A percentile compares a stretch with the other conserved stretches of the same genome.
phyloP scores from a whole-genome alignment of 768 basidiomycete genomes.

The Boletus barrowsii region DNA sequence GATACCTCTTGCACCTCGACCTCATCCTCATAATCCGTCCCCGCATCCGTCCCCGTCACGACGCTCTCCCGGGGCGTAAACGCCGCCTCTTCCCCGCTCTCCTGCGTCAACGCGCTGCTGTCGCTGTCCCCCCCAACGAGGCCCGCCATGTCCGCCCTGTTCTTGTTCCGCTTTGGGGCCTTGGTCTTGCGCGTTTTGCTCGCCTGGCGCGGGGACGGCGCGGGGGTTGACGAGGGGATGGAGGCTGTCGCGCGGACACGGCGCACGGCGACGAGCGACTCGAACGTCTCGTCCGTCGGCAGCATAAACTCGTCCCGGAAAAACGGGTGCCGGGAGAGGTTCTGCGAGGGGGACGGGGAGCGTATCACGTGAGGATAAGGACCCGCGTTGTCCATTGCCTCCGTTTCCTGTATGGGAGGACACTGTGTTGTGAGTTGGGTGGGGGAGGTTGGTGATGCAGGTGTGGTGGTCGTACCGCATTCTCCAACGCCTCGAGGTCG shows the following conservation, averaged over 20 bases:
- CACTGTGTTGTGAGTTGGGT: not conserved
- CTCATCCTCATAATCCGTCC: slow-evolving; percentile 72
- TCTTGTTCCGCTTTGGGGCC: slow-evolving; percentile 45
- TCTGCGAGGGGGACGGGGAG: slow-evolving; percentile 68
- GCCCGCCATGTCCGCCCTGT: slow-evolving; percentile 59
- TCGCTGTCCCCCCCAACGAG: slow-evolving; percentile 82
- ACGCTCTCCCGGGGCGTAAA: slow-evolving; percentile 65
- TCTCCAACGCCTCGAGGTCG: slow-evolving; percentile 71
- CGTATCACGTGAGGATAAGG: slow-evolving; percentile 48
- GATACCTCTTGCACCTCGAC: slow-evolving; percentile 60
- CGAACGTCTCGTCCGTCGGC: slow-evolving; percentile 59
- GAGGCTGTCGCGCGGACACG: slow-evolving; percentile 66
- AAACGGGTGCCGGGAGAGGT: slow-evolving; percentile 66
- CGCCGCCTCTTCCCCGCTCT: slow-evolving; percentile 70
- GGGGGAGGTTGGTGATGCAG: not conserved
- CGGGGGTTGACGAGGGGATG: slow-evolving; percentile 48
- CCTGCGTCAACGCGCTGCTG: slow-evolving; percentile 78
- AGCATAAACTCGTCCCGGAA: slow-evolving; percentile 68
- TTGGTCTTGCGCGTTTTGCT: slow-evolving; percentile 38
- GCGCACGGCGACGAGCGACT: slow-evolving; percentile 57
- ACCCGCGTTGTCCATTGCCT: slow-evolving; percentile 44
- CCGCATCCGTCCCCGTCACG: slow-evolving; percentile 67
- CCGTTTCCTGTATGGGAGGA: slow-evolving; percentile 36
- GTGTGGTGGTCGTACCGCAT: slow-evolving; percentile 39
- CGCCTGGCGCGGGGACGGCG: slow-evolving; percentile 47